Evolutionary conservation across 495 filamentous ascomycete genomes (phyloP).

Genomic region (Talaromyces nanjingensis): DNA sequence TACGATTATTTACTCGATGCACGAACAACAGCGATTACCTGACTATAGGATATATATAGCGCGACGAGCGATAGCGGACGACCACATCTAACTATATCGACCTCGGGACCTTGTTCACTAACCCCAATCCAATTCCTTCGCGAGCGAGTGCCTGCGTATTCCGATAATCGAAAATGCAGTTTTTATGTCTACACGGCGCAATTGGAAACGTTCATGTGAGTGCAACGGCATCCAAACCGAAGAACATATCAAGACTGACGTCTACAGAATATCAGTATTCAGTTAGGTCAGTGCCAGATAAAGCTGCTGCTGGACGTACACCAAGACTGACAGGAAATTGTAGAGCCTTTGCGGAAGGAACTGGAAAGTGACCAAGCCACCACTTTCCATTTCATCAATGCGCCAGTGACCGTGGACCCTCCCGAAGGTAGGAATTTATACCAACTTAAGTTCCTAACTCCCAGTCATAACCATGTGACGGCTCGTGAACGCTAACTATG

Average conservation of each 20-base stretch:
- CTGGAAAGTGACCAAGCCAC: constrained; percentile 32
- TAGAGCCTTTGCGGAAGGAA: constrained; percentile 36
- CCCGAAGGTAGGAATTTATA: constrained; percentile 20
- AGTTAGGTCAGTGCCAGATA: constrained; percentile 28
- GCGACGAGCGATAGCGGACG: not conserved
- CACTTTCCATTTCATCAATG: constrained; percentile 42
- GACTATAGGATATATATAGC: too few species aligned
- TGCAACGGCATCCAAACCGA: not conserved
- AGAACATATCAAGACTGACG: constrained; percentile 2
- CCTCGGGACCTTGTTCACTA: not conserved
- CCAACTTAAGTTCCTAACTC: not conserved
- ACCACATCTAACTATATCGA: not conserved
- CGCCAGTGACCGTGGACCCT: constrained; percentile 33
- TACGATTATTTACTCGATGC: not conserved
- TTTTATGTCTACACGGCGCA: constrained; percentile 25
- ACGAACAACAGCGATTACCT: not conserved
- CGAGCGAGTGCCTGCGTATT: too few species aligned
- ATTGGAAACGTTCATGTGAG: constrained; percentile 27
- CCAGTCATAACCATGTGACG: not conserved
- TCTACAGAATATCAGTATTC: constrained; percentile 44
- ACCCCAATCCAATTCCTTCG: too few species aligned
- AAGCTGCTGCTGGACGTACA: not conserved
- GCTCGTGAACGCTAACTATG: not conserved
- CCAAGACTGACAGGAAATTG: not conserved
- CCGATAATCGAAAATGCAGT: constrained; percentile 13